Percentiles rank a stretch among this genome's conserved stretches.
These are phyloP conservation scores for Debaryomycetaceae sp. DNA, from an alignment of 1,139 yeast species.

Conservation along the genomic window DNA sequence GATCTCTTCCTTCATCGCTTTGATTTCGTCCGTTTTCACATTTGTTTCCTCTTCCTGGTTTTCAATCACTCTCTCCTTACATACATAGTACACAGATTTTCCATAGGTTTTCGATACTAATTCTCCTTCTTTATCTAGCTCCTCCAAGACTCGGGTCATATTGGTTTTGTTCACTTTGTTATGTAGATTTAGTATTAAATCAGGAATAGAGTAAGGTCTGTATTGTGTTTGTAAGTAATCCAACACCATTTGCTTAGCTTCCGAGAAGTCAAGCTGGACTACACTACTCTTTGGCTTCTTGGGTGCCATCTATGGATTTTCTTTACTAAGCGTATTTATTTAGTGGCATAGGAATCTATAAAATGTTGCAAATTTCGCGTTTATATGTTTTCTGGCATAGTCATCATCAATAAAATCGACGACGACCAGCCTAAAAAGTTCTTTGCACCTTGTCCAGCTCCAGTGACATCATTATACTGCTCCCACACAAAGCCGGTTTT, in stretches of 20 bases:
- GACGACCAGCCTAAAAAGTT: slow-evolving; percentile 97
- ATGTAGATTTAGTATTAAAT: slow-evolving; percentile 34
- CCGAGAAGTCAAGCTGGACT: slow-evolving; percentile 5
- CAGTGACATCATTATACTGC: slow-evolving; percentile 77
- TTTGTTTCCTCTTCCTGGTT: background rate
- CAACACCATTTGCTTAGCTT: slow-evolving; percentile 9
- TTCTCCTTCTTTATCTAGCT: slow-evolving; percentile 19
- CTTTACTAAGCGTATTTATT: background rate
- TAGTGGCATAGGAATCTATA: background rate
- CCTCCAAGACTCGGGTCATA: slow-evolving; percentile 24
- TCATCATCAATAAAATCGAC: slow-evolving; percentile 75
- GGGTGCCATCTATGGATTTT: slow-evolving; percentile 2
- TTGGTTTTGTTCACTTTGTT: slow-evolving; percentile 24
- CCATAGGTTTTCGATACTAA: slow-evolving; percentile 31
- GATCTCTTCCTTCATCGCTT: slow-evolving; percentile 7
- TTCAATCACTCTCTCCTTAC: slow-evolving; percentile 14
- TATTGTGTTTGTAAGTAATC: slow-evolving; percentile 32
- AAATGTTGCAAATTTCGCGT: slow-evolving; percentile 1
- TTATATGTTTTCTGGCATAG: slow-evolving; percentile 55
- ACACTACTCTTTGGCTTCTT: slow-evolving; percentile 4
- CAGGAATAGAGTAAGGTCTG: slow-evolving; percentile 36
- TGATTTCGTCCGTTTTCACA: slow-evolving; percentile 7
- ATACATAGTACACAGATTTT: slow-evolving; percentile 31
- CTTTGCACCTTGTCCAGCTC: slow-evolving; percentile 76
- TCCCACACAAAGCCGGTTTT: slow-evolving; percentile 87